Evolutionary conservation across 768 basidiomycete species (phyloP).

Genomic region (Tulasnella calospora): DNA sequence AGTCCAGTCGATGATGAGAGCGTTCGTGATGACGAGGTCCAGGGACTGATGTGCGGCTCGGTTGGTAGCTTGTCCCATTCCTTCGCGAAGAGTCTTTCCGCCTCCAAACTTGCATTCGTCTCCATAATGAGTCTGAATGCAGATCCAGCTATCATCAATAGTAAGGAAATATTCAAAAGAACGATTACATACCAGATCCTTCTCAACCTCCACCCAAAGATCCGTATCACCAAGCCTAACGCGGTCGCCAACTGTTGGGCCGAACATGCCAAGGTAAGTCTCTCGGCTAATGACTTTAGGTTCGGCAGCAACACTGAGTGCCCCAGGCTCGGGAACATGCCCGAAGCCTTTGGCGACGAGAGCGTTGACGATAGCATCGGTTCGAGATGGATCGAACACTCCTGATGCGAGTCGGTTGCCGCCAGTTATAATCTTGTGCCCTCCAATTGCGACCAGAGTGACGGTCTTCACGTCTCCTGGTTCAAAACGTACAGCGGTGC

Average conservation of each 20-base stretch:
- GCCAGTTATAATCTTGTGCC: slow-evolving; percentile 64
- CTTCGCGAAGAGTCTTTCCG: slow-evolving; percentile 75
- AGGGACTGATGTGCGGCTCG: slow-evolving; percentile 60
- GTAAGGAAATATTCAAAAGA: neutral
- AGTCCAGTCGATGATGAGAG: slow-evolving; percentile 88
- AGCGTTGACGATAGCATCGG: slow-evolving; percentile 45
- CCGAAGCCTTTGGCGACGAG: slow-evolving; percentile 62
- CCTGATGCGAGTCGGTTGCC: slow-evolving; percentile 71
- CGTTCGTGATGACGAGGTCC: slow-evolving; percentile 93
- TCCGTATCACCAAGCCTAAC: slow-evolving; percentile 83
- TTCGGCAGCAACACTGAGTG: slow-evolving; percentile 42
- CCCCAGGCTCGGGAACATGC: slow-evolving; percentile 63
- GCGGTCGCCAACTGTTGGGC: slow-evolving; percentile 87
- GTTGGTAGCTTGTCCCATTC: slow-evolving; percentile 90
- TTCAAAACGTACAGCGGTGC: slow-evolving; percentile 95
- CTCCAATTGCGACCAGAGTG: slow-evolving; percentile 72
- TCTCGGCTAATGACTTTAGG: slow-evolving; percentile 56
- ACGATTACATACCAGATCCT: slow-evolving; percentile 54
- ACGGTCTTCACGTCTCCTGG: slow-evolving; percentile 87
- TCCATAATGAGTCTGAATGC: slow-evolving; percentile 70
- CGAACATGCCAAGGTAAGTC: slow-evolving; percentile 88
- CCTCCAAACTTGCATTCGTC: slow-evolving; percentile 99
- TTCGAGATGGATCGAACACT: slow-evolving; percentile 43
- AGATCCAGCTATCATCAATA: neutral
- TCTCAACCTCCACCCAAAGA: slow-evolving; percentile 90